phyloP scores from a whole-genome alignment of 441 rosid species.

The Raphanus hybrid region DNA sequence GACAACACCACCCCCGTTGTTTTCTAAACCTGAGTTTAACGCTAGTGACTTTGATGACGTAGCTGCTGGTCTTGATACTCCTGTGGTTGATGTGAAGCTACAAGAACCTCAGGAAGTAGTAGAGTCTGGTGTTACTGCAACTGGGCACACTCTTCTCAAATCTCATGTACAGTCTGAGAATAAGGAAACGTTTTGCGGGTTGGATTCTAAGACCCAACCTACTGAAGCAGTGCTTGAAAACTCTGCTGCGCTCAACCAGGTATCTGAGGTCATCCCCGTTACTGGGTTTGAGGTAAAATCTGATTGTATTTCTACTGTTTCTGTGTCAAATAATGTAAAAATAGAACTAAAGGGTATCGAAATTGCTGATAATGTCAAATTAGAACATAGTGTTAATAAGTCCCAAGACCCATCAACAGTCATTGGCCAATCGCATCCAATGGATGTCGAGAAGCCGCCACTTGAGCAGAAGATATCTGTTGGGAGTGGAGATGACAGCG shows the following conservation, averaged over 20 bases:
- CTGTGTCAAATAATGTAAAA: slow-evolving; percentile 95
- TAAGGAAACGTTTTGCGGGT: slow-evolving; percentile 41
- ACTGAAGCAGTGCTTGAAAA: slow-evolving; percentile 55
- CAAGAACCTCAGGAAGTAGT: background rate
- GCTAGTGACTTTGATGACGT: too few relatives aligned
- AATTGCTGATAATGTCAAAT: slow-evolving; percentile 96
- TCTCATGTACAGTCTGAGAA: slow-evolving; percentile 44
- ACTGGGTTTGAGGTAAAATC: slow-evolving; percentile 94
- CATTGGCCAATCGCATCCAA: slow-evolving; percentile 80
- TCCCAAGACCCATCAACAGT: slow-evolving; percentile 75
- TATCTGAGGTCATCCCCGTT: slow-evolving; percentile 96
- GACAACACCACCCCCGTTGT: too few relatives aligned
- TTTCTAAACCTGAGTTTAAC: too few relatives aligned
- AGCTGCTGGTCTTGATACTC: slow-evolving; percentile 37
- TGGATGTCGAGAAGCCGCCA: slow-evolving; percentile 86
- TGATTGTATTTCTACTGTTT: slow-evolving; percentile 99
- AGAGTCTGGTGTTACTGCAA: slow-evolving; percentile 12
- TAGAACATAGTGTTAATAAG: slow-evolving; percentile 91
- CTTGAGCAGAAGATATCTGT: slow-evolving; percentile 63
- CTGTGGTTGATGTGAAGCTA: slow-evolving; percentile 40
- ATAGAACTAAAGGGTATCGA: slow-evolving; percentile 92
- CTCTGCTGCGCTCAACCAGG: slow-evolving; percentile 83
- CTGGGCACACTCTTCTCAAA: slow-evolving; percentile 43
- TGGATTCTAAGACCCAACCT: slow-evolving; percentile 48
- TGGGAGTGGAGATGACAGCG: slow-evolving; percentile 62